Evolutionary conservation across 306 rosid genomes (phyloP), one percentile per base, ranked within the genome.

Genomic region (Arachis stenosperma): DNA sequence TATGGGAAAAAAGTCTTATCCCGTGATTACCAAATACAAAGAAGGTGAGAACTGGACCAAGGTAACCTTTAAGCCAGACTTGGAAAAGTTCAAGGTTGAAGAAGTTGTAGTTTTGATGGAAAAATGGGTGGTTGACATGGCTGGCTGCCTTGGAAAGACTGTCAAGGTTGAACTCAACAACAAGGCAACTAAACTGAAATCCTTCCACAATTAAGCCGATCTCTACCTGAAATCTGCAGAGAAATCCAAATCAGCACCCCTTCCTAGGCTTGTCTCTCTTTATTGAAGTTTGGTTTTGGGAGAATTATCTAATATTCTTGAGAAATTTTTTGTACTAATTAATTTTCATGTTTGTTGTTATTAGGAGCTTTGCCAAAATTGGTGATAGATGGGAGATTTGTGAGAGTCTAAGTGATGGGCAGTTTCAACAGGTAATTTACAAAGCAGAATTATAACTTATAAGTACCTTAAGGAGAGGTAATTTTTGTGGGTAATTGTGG

Each of bases 81-180:
- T 94, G 50, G 87, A 75, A 2, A 94, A 94, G 77, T 94, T 94
- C 55, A 80, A 85, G 66, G 91, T 91, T 97, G 96, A 94, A 6
- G 98, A 94, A n/a, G 98, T 91, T 33, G 97, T 94, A 57, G 96
- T 95, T n/a, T 76, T 94, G 69, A 94, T 94, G 98, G 88, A 89
- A 63, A 94, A 94, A 83, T 67, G 98, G 70, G 98, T 94, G 6
- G 5, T 94, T 67, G 97, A 94, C 78, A 52, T 17, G 17, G 17
- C 17, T 17, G 17, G 17, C 17, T 17, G 17, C 17, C 17, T 17
- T 17, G 17, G 17, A 65, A 90, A 89, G 76, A 57, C 88, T 5
- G 98, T 94, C 51, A 94, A 91, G 80, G 97, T 94, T 39, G 98
- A 94, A 75, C 83, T 94, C 36, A 88, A 94, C 22, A 97, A 95